Percentiles rank a stretch among this genome's conserved stretches.
phyloP scores from a whole-genome alignment of 2,329 filamentous ascomycete genomes.

The Rasamsonia emersonii region DNA sequence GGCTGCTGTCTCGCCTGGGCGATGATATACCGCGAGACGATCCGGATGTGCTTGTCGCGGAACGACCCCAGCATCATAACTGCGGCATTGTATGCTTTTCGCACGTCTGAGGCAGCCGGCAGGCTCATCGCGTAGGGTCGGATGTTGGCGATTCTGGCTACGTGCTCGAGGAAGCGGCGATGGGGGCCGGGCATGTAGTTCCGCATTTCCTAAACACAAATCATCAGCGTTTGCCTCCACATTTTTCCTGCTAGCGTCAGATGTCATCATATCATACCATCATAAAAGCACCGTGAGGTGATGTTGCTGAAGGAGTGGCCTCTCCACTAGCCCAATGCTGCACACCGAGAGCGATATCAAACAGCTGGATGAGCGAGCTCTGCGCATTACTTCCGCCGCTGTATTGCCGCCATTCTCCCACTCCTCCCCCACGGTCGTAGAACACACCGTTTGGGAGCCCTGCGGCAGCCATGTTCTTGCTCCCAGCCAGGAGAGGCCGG shows the following conservation, averaged over 20 bases:
- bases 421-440: slow-evolving; percentile 42
- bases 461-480: slow-evolving; percentile 45
- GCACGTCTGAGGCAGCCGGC: slow-evolving; percentile 24
- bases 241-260: background rate
- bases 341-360: slow-evolving; percentile 45
- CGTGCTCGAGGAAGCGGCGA: slow-evolving; percentile 40
- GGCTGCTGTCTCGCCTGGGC: slow-evolving; percentile 27
- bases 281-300: slow-evolving; percentile 22
- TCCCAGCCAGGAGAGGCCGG: slow-evolving; percentile 45
- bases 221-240: slow-evolving; percentile 2
- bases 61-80: slow-evolving; percentile 39
- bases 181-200: slow-evolving; percentile 48
- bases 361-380: slow-evolving; percentile 46
- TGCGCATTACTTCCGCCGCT: slow-evolving; percentile 49
- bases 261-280: slow-evolving; percentile 10
- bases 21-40: slow-evolving; percentile 47
- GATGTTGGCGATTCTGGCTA: slow-evolving; percentile 39
- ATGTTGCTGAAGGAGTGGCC: slow-evolving; percentile 15
- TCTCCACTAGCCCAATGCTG: slow-evolving; percentile 36
- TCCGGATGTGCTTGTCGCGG: slow-evolving; percentile 44
- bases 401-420: slow-evolving; percentile 42
- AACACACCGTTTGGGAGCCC: slow-evolving; percentile 45
- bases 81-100: slow-evolving; percentile 39
- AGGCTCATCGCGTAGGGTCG: slow-evolving; percentile 34
- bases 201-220: slow-evolving; percentile 39